Evolutionary conservation across 1,284 basidiomycete genomes (phyloP).

Genomic region (Porodaedalea pini): DNA sequence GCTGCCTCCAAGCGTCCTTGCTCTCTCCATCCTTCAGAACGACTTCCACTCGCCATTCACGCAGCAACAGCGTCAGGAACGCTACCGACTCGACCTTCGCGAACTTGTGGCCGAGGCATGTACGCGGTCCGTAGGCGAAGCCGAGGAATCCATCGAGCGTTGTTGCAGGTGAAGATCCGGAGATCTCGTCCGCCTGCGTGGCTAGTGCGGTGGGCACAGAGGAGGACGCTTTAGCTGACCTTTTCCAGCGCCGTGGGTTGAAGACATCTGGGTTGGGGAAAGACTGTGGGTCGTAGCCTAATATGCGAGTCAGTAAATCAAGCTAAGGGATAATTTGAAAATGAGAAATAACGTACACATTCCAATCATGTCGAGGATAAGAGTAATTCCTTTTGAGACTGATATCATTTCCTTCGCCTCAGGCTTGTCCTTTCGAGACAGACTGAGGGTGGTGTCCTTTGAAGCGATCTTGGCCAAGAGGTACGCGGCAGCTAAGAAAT

Average conservation of each 20-base stretch:
- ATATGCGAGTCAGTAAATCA: neutral
- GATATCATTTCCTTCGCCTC: slow-evolving; percentile 5
- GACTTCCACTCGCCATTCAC: slow-evolving; percentile 19
- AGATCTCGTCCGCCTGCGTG: slow-evolving; percentile 10
- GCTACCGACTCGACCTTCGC: slow-evolving; percentile 20
- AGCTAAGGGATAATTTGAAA: neutral
- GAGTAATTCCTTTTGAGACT: slow-evolving; percentile 4
- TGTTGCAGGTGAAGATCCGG: slow-evolving; percentile 9
- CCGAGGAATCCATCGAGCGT: slow-evolving; percentile 20
- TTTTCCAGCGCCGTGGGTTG: slow-evolving; percentile 18
- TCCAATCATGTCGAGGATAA: slow-evolving; percentile 9
- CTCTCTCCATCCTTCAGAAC: slow-evolving; percentile 20
- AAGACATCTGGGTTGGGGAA: slow-evolving; percentile 23
- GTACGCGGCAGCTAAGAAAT: slow-evolving; percentile 10
- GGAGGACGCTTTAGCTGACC: neutral
- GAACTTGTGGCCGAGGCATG: slow-evolving; percentile 24
- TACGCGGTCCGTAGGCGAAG: slow-evolving; percentile 23
- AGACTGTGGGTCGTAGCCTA: slow-evolving; percentile 20
- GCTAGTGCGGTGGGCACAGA: neutral
- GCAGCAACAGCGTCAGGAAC: slow-evolving; percentile 18
- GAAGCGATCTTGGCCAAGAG: slow-evolving; percentile 7
- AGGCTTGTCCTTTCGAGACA: slow-evolving; percentile 13
- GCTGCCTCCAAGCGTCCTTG: slow-evolving; percentile 17
- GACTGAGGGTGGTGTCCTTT: slow-evolving; percentile 7
- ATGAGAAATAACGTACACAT: slow-evolving; percentile 3